Evolutionary conservation across 208 protist species (phyloP), one percentile per base, ranked within the genome.

Genomic region (Lotmaria passim): DNA sequence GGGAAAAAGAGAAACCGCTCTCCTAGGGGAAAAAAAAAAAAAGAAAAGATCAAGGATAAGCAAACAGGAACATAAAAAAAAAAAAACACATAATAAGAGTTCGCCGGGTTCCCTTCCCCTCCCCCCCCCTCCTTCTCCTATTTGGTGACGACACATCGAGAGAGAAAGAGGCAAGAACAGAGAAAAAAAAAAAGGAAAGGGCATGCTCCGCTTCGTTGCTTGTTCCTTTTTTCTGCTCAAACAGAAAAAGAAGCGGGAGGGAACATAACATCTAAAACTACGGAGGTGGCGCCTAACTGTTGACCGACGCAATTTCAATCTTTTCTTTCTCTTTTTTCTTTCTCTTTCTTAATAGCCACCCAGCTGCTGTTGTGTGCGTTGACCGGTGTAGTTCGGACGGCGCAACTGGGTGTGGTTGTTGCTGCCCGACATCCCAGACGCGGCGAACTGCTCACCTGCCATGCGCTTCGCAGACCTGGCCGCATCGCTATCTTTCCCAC

Each of bases 241-340:
- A n/a, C n/a, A n/a, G 57, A 47, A 48, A 19, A 47, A 34, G 57
- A 63, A 63, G 7, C 15, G n/a, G 31, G 55, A 60, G 55, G 55
- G 34, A 65, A 52, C 36, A 75, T 6, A 41, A 47, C n/a, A n/a
- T n/a, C n/a, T n/a, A n/a, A n/a, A n/a, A n/a, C n/a, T n/a, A n/a
- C n/a, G n/a, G n/a, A n/a, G n/a, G n/a, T n/a, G n/a, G n/a, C n/a
- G n/a, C n/a, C n/a, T n/a, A n/a, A n/a, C n/a, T n/a, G n/a, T n/a
- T n/a, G n/a, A n/a, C n/a, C n/a, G n/a, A n/a, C n/a, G n/a, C n/a
- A 38, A 44, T 21, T 31, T 58, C 44, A 69, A 52, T 39, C 15
- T 28, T 43, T 39, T 39, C 33, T 43, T 26, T 2, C 28, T 48
- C 43, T 23, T 33, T 69, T 15, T 56, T 15, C 24, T 21, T 43